phyloP scores from a whole-genome alignment of 164 flowering plant genomes.

The Warburgia ugandensis region DNA sequence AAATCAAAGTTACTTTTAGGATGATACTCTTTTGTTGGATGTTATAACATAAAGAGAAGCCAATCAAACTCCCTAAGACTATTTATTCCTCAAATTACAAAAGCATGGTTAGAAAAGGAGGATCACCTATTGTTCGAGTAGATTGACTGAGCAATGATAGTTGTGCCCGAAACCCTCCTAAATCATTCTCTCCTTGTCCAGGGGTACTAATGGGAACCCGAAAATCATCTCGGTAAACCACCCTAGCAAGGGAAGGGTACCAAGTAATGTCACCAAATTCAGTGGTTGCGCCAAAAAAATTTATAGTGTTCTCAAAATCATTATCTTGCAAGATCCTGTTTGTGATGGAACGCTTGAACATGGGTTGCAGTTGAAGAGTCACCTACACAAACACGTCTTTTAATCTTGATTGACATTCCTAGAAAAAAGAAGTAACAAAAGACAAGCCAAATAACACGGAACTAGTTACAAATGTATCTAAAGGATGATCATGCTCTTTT shows the following conservation, averaged over 20 bases:
- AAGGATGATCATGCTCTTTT: too few relatives aligned
- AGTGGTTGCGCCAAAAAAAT: slow-evolving; percentile 5
- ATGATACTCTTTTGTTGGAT: too few relatives aligned
- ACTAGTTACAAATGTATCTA: too few relatives aligned
- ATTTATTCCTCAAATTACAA: not conserved
- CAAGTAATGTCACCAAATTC: slow-evolving; percentile 7
- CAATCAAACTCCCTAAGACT: not conserved
- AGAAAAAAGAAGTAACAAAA: too few relatives aligned
- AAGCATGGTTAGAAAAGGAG: too few relatives aligned
- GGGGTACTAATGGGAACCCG: slow-evolving; percentile 3
- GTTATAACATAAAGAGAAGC: too few relatives aligned
- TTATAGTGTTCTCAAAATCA: slow-evolving; percentile 3
- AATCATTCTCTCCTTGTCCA: slow-evolving; percentile 7
- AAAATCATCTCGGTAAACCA: slow-evolving; percentile 6
- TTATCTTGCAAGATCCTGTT: not conserved
- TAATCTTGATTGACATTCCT: too few relatives aligned
- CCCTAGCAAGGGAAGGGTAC: slow-evolving; percentile 6
- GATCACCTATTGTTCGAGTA: not conserved
- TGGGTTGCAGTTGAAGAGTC: slow-evolving; percentile 12
- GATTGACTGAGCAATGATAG: not conserved
- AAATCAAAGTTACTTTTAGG: too few relatives aligned
- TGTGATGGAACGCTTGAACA: slow-evolving; percentile 11
- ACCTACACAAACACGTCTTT: too few relatives aligned
- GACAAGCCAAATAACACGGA: too few relatives aligned
- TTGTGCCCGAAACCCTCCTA: slow-evolving; percentile 4